phyloP scores from a whole-genome alignment of 1,284 basidiomycete species.

The Apiotrichum montevideense region DNA sequence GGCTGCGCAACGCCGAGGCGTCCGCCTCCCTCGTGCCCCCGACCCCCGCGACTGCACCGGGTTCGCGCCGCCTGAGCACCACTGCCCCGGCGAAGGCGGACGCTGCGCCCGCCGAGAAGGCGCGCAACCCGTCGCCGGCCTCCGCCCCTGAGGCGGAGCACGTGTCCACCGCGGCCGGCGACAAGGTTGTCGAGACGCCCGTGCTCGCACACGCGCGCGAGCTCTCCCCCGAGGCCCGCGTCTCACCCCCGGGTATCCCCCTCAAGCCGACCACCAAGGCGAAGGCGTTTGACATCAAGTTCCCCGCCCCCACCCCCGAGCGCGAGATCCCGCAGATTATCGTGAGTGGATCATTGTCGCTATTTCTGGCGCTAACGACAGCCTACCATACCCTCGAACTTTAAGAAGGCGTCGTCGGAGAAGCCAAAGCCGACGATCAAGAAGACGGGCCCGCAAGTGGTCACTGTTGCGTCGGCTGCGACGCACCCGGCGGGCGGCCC shows the following conservation, averaged over 20 bases:
- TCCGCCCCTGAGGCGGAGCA: slow-evolving; percentile 10
- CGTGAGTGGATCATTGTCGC: slow-evolving; percentile 20
- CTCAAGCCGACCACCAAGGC: neutral
- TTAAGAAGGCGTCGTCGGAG: slow-evolving; percentile 11
- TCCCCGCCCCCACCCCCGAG: slow-evolving; percentile 19
- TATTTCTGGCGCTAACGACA: slow-evolving; percentile 9
- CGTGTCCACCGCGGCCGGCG: slow-evolving; percentile 5
- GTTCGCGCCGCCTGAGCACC: slow-evolving; percentile 1
- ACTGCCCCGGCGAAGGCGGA: slow-evolving; percentile 4
- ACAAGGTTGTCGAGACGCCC: slow-evolving; percentile 6
- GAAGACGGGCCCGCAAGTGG: slow-evolving; percentile 55
- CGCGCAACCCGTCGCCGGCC: slow-evolving; percentile 19
- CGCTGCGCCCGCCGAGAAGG: slow-evolving; percentile 10
- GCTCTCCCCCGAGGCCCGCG: slow-evolving; percentile 16
- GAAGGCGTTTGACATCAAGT: slow-evolving; percentile 8
- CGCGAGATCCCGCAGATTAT: slow-evolving; percentile 28
- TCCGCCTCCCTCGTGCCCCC: slow-evolving; percentile 29
- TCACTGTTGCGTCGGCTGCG: slow-evolving; percentile 62
- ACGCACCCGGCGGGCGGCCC: slow-evolving; percentile 63
- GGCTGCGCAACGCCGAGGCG: slow-evolving; percentile 35
- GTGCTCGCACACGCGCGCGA: neutral
- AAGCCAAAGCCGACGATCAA: slow-evolving; percentile 8
- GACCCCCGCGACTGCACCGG: slow-evolving; percentile 19
- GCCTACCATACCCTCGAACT: slow-evolving; percentile 45
- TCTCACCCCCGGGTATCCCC: slow-evolving; percentile 38